Evolutionary conservation across 305 asterid genomes (phyloP).

Genomic region (Ilex paraguariensis): DNA sequence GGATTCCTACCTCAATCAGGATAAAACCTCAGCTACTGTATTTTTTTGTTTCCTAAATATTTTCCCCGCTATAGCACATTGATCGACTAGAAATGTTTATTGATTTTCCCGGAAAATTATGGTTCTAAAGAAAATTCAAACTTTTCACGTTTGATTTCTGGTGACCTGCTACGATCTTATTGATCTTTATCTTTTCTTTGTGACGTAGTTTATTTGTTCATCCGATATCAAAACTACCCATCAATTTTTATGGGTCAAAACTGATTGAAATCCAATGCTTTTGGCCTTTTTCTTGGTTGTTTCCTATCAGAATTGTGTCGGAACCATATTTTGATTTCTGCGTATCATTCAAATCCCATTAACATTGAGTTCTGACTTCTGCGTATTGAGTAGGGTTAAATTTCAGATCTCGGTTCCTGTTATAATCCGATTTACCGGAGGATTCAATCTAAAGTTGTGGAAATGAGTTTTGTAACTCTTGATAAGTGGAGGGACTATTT

Average conservation of each 20-base stretch:
- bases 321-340: slow-evolving; percentile 7
- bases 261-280: slow-evolving; percentile 19
- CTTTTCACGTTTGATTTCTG: slow-evolving; percentile 13
- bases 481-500: slow-evolving; percentile 89
- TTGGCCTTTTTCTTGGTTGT: not conserved
- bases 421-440: slow-evolving; percentile 16
- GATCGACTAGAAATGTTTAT: slow-evolving; percentile 2
- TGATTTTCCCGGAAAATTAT: slow-evolving; percentile 11
- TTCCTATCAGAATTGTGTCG: slow-evolving; percentile 8
- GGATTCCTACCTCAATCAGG: slow-evolving; percentile 10
- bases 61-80: slow-evolving; percentile 10
- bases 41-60: slow-evolving; percentile 6
- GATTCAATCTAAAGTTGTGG: slow-evolving; percentile 39
- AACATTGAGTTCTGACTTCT: slow-evolving; percentile 20
- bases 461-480: slow-evolving; percentile 38
- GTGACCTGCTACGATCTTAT: slow-evolving; percentile 20
- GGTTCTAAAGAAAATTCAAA: not conserved
- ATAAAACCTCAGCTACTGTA: slow-evolving; percentile 20
- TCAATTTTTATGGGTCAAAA: slow-evolving; percentile 19
- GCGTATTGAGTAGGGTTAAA: slow-evolving; percentile 13
- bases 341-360: slow-evolving; percentile 19
- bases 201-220: not conserved
- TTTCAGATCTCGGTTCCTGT: slow-evolving; percentile 34
- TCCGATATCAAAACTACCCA: slow-evolving; percentile 11
- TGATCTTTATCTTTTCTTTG: slow-evolving; percentile 15